These are phyloP conservation scores for Wickerhamia fluorescens DNA, from an alignment of 805 yeast species.

Conservation along the genomic window DNA sequence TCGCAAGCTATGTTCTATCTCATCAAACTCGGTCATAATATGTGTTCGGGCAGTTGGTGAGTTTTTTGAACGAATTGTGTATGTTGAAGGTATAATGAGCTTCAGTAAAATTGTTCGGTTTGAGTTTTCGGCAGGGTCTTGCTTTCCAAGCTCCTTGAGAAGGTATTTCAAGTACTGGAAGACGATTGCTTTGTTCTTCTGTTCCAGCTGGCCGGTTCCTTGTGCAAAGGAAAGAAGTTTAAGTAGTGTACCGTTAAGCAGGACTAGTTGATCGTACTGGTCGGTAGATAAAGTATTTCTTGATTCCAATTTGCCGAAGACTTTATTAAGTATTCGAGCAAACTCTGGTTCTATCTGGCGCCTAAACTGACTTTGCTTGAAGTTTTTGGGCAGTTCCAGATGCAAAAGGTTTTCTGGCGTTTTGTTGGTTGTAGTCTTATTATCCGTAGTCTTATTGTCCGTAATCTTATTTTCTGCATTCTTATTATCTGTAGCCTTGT, in stretches of 20 bases:
- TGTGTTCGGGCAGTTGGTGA: constrained; percentile 1
- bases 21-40: constrained; percentile 23
- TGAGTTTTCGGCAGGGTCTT: no score
- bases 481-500: constrained; percentile 2
- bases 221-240: constrained; percentile 16
- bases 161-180: constrained; percentile 35
- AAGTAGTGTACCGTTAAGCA: constrained; percentile 13
- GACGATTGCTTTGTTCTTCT: constrained; percentile 17
- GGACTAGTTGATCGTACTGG: constrained; percentile 21
- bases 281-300: constrained; percentile 23
- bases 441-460: no score
- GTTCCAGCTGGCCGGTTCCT: constrained; percentile 10
- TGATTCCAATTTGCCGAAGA: constrained; percentile 23
- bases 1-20: constrained; percentile 33
- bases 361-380: constrained; percentile 7
- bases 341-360: constrained; percentile 10
- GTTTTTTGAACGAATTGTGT: constrained; percentile 4
- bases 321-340: constrained; percentile 11
- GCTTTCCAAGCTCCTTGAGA: no score
- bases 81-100: constrained; percentile 29
- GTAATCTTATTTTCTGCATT: constrained; percentile 3
- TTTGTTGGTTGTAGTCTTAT: no score
- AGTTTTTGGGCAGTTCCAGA: no score
- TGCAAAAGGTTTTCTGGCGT: no score
- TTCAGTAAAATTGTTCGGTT: constrained; percentile 16